A percentile compares a stretch with the other conserved stretches of the same genome.
phyloP scores from a whole-genome alignment of 1,284 basidiomycete genomes.

The Naganishia albida region DNA sequence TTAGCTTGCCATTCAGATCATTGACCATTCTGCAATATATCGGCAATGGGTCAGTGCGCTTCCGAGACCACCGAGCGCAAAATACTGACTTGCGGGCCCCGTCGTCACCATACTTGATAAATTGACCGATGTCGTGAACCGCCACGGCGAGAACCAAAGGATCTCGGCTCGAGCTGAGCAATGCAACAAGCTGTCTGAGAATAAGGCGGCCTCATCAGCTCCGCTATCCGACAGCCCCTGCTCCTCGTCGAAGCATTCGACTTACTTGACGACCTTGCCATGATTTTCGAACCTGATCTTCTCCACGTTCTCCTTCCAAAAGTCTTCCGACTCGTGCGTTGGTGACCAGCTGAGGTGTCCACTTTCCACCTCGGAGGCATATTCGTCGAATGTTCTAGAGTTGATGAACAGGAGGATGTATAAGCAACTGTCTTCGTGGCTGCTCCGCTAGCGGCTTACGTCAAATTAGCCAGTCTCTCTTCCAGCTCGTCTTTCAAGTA shows the following conservation, averaged over 20 bases:
- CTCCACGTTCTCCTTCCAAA: conserved; percentile 94
- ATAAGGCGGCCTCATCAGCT: conserved; percentile 20
- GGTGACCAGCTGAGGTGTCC: conserved; percentile 94
- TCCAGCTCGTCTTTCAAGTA: conserved; percentile 81
- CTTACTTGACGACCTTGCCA: conserved; percentile 75
- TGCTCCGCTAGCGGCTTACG: conserved; percentile 59
- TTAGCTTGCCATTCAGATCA: conserved; percentile 81
- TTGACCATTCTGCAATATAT: conserved; percentile 70
- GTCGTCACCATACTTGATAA: conserved; percentile 80
- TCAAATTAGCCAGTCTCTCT: conserved; percentile 79
- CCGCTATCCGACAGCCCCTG: too few species aligned
- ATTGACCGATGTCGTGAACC: conserved; percentile 88
- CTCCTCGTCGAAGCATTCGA: conserved; percentile 2
- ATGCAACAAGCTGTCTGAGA: conserved; percentile 66
- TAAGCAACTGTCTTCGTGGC: not conserved
- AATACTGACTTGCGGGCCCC: conserved; percentile 77
- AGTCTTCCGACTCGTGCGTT: conserved; percentile 91
- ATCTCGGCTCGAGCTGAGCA: conserved; percentile 71
- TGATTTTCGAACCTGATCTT: conserved; percentile 83
- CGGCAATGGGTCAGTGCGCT: conserved; percentile 15
- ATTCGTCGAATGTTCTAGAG: conserved; percentile 89
- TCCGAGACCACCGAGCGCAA: not conserved
- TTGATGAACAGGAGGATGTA: not conserved
- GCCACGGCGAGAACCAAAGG: conserved; percentile 81
- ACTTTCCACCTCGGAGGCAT: conserved; percentile 82